Conservation (phyloP, 1,284 basidiomycete genomes). For the Leccinum solheimii region DNA sequence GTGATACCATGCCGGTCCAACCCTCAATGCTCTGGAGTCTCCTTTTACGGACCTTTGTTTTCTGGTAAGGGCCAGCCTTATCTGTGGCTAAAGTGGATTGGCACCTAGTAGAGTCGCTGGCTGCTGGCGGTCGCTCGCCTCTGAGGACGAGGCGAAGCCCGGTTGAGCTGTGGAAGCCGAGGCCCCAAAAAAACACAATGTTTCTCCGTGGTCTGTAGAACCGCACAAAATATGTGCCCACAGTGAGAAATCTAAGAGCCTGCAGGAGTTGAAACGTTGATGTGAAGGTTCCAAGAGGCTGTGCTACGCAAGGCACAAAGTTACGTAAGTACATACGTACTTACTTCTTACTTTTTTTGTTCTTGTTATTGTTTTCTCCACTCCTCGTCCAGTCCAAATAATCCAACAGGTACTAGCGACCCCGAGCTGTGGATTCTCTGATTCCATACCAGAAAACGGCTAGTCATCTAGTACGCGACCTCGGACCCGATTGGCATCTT, state of each 20-base stretch:
- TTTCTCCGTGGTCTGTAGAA: background rate
- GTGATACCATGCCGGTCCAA: background rate
- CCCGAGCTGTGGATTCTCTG: background rate
- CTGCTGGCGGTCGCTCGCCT: background rate
- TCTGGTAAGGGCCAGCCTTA: background rate
- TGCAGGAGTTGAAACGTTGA: background rate
- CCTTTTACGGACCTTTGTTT: background rate
- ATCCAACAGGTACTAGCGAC: background rate
- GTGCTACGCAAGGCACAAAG: background rate
- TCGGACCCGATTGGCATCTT: background rate
- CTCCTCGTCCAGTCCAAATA: background rate
- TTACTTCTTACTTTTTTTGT: background rate
- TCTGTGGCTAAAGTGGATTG: no score
- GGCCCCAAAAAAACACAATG: background rate
- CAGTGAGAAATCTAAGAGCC: background rate
- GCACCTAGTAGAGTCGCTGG: background rate
- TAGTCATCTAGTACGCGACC: background rate
- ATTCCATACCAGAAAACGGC: background rate
- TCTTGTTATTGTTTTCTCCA: background rate
- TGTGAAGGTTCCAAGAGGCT: background rate
- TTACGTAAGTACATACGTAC: background rate
- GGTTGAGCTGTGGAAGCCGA: background rate
- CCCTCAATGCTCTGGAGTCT: background rate
- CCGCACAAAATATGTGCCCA: background rate
- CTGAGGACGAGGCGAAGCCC: background rate